Evolutionary conservation across 2,329 filamentous ascomycete genomes (phyloP).

Genomic region (Lasiodiplodia sp.): DNA sequence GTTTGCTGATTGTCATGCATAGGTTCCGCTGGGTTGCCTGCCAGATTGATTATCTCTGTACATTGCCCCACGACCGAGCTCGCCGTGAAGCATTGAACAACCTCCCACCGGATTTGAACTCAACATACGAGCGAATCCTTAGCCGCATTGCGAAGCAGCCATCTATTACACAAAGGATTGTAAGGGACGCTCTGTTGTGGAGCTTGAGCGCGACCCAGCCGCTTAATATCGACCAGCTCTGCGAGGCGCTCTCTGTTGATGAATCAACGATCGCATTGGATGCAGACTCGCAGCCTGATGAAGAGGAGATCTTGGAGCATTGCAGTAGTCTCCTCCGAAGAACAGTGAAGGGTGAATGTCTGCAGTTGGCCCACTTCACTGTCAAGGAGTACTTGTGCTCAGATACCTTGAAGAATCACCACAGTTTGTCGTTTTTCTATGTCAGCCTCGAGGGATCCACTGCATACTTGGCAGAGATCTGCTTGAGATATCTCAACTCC

Average conservation of each 20-base stretch:
- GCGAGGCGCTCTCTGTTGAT: background rate
- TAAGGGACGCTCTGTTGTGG: background rate
- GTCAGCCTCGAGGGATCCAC: too few species aligned
- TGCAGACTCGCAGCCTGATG: background rate
- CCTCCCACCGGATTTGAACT: background rate
- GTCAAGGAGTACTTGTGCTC: slow-evolving; percentile 1
- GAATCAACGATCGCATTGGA: background rate
- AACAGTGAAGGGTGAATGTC: background rate
- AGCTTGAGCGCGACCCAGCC: rapidly evolving
- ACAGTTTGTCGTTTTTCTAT: background rate
- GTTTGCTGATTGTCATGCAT: background rate
- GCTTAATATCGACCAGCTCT: background rate
- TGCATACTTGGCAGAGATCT: background rate
- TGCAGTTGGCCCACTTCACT: slow-evolving; percentile 7
- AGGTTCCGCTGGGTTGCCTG: slow-evolving; percentile 23
- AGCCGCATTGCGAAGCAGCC: background rate
- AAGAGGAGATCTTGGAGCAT: background rate
- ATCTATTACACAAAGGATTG: background rate
- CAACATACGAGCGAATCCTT: slow-evolving; percentile 11
- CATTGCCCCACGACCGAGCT: background rate
- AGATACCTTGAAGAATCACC: background rate
- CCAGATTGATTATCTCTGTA: slow-evolving; percentile 7
- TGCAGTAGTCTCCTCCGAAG: slow-evolving; percentile 10
- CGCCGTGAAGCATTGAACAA: background rate
- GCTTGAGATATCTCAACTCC: background rate